A percentile compares a stretch with the other conserved stretches of the same genome.
Conservation (phyloP, 2,329 filamentous ascomycete species). For the Colletotrichum simmondsii region DNA sequence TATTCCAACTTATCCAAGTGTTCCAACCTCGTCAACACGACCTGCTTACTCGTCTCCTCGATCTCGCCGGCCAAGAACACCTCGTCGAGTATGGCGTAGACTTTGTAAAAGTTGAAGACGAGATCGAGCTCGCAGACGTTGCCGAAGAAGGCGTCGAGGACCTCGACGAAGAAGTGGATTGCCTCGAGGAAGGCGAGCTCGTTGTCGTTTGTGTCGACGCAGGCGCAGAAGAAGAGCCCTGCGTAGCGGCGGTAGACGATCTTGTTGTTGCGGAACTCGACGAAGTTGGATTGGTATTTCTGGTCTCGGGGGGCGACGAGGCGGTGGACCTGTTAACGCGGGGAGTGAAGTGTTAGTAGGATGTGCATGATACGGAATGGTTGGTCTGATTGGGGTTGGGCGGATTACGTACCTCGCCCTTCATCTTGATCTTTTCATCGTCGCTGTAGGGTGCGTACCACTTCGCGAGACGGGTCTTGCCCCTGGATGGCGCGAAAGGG, state of each 20-base stretch:
- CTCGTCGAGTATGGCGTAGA: conserved; percentile 98
- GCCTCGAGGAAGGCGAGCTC: conserved; percentile 96
- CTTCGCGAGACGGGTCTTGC: conserved; percentile 97
- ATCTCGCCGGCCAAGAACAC: conserved; percentile 98
- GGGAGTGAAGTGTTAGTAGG: no score
- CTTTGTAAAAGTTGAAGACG: conserved; percentile 84
- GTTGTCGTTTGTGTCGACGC: conserved; percentile 98
- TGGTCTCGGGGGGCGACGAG: conserved; percentile 97
- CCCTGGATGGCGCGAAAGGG: conserved; percentile 63
- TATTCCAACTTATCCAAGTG: conserved; percentile 97
- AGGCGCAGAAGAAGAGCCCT: conserved; percentile 98
- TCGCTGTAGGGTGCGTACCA: conserved; percentile 99
- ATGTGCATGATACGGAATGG: no score
- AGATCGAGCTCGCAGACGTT: conserved; percentile 99
- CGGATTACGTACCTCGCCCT: conserved; percentile 80
- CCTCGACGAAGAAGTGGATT: conserved; percentile 99
- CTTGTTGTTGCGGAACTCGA: conserved; percentile 95
- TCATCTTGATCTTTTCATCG: conserved; percentile 98
- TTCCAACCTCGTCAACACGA: conserved; percentile 91
- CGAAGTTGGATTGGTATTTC: conserved; percentile 99
- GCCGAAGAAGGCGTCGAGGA: conserved; percentile 97
- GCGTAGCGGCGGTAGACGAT: conserved; percentile 98
- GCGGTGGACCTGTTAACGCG: conserved; percentile 95
- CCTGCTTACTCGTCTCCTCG: conserved; percentile 98
- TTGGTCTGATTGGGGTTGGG: conserved; percentile 5